Percentiles rank a stretch among this genome's conserved stretches.
phyloP scores from a whole-genome alignment of 1,139 yeast species.

The Yamadazyma sp. region DNA sequence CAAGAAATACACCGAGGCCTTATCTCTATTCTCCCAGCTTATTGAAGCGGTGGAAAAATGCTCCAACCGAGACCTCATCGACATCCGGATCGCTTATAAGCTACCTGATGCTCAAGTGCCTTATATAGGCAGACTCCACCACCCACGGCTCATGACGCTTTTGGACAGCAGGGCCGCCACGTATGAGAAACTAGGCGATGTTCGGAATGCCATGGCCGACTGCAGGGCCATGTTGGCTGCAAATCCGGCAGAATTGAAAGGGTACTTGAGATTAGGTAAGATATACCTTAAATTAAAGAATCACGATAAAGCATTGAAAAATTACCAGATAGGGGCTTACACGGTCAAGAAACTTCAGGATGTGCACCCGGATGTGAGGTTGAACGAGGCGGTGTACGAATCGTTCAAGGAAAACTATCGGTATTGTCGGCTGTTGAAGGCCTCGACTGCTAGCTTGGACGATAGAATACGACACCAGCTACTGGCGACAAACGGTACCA shows the following conservation, averaged over 20 bases:
- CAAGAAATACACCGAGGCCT: conserved; percentile 27
- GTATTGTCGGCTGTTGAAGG: conserved; percentile 17
- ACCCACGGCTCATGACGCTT: conserved; percentile 23
- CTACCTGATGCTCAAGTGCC: conserved; percentile 23
- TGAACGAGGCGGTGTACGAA: conserved; percentile 28
- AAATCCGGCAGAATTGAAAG: conserved; percentile 61
- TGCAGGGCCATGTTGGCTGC: conserved; percentile 39
- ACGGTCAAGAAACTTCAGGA: conserved; percentile 27
- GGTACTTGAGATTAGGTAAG: conserved; percentile 57
- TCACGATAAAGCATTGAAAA: conserved; percentile 42
- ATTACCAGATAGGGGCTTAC: conserved; percentile 43
- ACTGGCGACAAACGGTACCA: background rate
- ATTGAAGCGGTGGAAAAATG: conserved; percentile 13
- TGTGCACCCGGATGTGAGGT: conserved; percentile 20
- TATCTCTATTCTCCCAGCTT: conserved; percentile 22
- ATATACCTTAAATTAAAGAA: conserved; percentile 30
- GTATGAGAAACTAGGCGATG: conserved; percentile 47
- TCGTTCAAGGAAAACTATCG: conserved; percentile 22
- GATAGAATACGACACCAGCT: conserved; percentile 1
- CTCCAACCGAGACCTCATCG: conserved; percentile 16
- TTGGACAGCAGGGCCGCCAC: conserved; percentile 61
- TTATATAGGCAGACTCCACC: conserved; percentile 25
- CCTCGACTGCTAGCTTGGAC: background rate
- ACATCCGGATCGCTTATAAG: conserved; percentile 18
- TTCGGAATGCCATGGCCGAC: conserved; percentile 44